phyloP scores from a whole-genome alignment of 176 grass and related monocot genomes.

The Musa beccarii region DNA sequence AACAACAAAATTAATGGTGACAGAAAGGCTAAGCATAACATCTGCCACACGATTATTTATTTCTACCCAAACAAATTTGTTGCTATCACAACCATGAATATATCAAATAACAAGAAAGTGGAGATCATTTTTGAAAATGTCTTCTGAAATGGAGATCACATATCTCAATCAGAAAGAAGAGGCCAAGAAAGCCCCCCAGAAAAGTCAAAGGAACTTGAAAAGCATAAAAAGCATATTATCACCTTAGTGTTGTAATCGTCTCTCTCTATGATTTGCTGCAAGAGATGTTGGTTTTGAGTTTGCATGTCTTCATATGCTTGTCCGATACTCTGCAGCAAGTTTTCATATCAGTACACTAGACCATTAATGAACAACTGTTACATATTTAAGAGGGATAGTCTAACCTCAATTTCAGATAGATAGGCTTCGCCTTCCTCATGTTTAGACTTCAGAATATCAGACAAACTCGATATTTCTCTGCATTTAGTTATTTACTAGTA shows the following conservation, averaged over 20 bases:
- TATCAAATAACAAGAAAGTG: no score
- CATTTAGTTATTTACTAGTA: constrained; percentile 14
- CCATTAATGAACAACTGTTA: not conserved
- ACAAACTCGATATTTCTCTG: constrained; percentile 52
- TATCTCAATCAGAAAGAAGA: not conserved
- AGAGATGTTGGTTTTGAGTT: constrained; percentile 82
- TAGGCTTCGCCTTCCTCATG: constrained; percentile 76
- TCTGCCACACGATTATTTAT: no score
- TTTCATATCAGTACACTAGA: not conserved
- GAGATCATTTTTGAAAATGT: no score
- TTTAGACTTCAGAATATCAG: constrained; percentile 65
- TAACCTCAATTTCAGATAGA: constrained; percentile 81
- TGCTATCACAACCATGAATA: no score
- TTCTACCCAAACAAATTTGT: no score
- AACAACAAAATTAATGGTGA: no score
- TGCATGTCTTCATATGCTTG: constrained; percentile 86
- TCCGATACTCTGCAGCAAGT: constrained; percentile 62
- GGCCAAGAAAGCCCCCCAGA: not conserved
- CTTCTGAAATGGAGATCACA: no score
- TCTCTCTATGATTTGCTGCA: constrained; percentile 92
- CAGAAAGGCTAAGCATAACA: no score
- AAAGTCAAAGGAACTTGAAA: constrained; percentile 1
- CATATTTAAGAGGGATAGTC: not conserved
- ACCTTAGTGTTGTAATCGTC: constrained; percentile 97
- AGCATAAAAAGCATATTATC: constrained; percentile 9